Evolutionary conservation across 179 eudicot species (phyloP).

Genomic region (Pouteria campechiana): DNA sequence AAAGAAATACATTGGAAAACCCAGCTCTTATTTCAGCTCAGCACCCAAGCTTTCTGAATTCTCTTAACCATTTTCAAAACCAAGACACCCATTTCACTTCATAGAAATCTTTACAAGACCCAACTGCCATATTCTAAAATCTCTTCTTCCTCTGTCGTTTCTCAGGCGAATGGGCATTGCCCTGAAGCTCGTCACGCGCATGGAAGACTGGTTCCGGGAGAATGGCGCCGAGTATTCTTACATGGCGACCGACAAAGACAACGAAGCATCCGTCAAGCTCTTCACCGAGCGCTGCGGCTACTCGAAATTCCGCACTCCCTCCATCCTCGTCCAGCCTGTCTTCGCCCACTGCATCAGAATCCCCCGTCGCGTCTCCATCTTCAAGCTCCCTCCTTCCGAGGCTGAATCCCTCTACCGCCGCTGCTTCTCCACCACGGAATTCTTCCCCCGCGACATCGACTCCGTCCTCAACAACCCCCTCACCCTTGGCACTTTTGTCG

Average conservation of each 20-base stretch:
- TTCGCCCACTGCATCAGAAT: constrained; percentile 55
- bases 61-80: too few species aligned
- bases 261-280: constrained; percentile 58
- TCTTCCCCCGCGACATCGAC: constrained; percentile 85
- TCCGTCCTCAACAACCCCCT: constrained; percentile 46
- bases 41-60: too few species aligned
- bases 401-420: constrained; percentile 69
- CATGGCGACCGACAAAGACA: constrained; percentile 76
- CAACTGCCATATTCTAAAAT: too few species aligned
- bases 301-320: constrained; percentile 80
- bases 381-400: constrained; percentile 41
- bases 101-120: too few species aligned
- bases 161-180: constrained; percentile 80
- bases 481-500: constrained; percentile 61
- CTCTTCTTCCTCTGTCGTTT: too few species aligned
- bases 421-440: constrained; percentile 67
- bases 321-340: constrained; percentile 78
- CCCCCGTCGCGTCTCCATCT: constrained; percentile 21
- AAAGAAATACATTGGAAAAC: too few species aligned
- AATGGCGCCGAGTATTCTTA: constrained; percentile 79
- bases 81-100: too few species aligned
- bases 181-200: constrained; percentile 38
- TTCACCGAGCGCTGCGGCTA: constrained; percentile 69
- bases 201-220: constrained; percentile 71
- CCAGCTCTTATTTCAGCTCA: too few species aligned